phyloP scores from a whole-genome alignment of 2,329 filamentous ascomycete genomes.

The Tolypocladium pustulatum region DNA sequence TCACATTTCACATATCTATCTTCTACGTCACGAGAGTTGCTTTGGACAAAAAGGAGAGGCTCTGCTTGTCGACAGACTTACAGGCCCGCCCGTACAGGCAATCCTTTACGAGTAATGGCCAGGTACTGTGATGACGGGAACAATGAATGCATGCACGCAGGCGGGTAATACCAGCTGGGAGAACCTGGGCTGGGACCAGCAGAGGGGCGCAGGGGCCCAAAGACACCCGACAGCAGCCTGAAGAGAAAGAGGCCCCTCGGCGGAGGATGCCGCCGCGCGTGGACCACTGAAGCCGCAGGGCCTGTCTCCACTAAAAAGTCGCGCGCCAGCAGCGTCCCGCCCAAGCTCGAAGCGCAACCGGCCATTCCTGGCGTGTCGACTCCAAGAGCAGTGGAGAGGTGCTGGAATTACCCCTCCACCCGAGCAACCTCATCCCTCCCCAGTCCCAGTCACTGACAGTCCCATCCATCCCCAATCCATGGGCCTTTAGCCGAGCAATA shows the following conservation, averaged over 20 bases:
- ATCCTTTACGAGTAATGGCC: no score
- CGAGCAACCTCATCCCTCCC: not conserved
- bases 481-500: not conserved
- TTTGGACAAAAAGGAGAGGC: not conserved
- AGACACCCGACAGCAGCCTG: no score
- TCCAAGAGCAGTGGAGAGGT: not conserved
- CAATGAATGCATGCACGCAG: not conserved
- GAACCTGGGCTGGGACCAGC: no score
- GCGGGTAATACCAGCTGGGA: not conserved
- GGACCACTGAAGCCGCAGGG: not conserved
- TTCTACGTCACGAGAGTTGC: not conserved
- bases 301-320: not conserved
- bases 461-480: not conserved
- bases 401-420: not conserved
- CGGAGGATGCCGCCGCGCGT: not conserved
- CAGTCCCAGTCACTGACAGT: not conserved
- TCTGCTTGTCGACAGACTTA: not conserved
- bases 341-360: not conserved
- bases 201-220: no score
- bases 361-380: not conserved
- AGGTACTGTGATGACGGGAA: no score
- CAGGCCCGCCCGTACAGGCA: no score
- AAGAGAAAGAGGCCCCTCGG: no score
- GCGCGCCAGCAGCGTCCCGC: not conserved
- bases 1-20: not conserved